Evolutionary conservation across 2,329 filamentous ascomycete species (phyloP), one percentile per base, ranked within the genome.

Genomic region (Stachybotrys echinatus): DNA sequence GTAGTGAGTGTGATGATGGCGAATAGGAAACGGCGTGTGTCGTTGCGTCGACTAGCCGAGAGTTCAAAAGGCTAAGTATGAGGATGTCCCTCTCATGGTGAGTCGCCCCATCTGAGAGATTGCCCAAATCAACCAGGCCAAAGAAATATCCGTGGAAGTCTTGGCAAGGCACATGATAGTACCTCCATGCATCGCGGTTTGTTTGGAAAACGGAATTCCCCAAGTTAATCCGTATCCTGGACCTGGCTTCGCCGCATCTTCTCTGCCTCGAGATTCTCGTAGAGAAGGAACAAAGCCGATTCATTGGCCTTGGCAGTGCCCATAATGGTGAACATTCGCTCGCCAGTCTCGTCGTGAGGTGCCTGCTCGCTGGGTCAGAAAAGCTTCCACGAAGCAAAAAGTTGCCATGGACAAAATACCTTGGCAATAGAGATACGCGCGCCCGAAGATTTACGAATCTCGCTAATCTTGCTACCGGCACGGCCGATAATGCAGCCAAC

Each of bases 301-400:
- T 99, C 94, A 63, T 99, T 99, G 56, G 91, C 90, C 73, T 87
- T 87, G 53, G 89, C 86, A 53, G 89, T 95, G 59, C 94, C 94
- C 81, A 95, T 96, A 68, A 99, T 99, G 65, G 94, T 99, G 76
- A 99, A 99, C 94, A 99, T 99, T 63, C 94, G 87, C 80, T 99
- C 94, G 58, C 94, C 94, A 53, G 90, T 95, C 60, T 97, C 94
- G 61, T 99, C 94, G 65, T 99, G 94, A 50, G 94, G 90, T 44
- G 92, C 87, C 80, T 85, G 49, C 6, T 19, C n/a, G 12, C 1
- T 8, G 2, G 39, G 52, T 34, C 22, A 48, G 18, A 17, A 23
- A n/a, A 12, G n/a, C n/a, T 44, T 6, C 4, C n/a, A 37, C 19
- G 17, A 12, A 37, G 18, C 17, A n/a, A 31, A 50, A 23, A 54